Evolutionary conservation across 164 flowering plant genomes (phyloP).

Genomic region (Macadamia tetraphylla): DNA sequence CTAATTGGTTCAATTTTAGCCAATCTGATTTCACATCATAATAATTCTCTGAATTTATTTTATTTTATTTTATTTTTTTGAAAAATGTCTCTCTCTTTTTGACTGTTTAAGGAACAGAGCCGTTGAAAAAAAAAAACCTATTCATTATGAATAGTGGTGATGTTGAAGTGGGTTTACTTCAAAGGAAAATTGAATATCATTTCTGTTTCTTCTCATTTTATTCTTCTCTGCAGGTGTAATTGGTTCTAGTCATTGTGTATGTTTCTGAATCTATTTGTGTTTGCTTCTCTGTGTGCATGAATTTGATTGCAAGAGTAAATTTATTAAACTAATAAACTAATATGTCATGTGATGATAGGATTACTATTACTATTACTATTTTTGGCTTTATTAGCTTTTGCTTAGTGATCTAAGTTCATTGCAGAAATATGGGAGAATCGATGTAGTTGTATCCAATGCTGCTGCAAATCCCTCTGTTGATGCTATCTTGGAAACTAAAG

Average conservation of each 20-base stretch:
- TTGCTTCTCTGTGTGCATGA: not conserved
- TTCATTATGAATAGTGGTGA: not conserved
- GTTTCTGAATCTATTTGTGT: not conserved
- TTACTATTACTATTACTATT: not conserved
- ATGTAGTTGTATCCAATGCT: slow-evolving; percentile 83
- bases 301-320: not conserved
- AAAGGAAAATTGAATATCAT: not conserved
- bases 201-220: not conserved
- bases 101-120: not conserved
- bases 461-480: slow-evolving; percentile 75
- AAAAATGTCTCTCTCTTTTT: not conserved
- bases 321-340: not conserved
- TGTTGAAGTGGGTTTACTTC: not conserved
- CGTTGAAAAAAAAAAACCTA: not conserved
- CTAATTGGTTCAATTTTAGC: too few relatives aligned
- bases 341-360: not conserved
- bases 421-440: slow-evolving; percentile 81
- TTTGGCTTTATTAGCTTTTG: not conserved
- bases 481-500: slow-evolving; percentile 56
- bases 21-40: not conserved
- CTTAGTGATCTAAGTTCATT: not conserved
- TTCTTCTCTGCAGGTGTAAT: not conserved
- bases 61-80: not conserved
- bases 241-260: not conserved
- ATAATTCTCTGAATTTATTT: too few relatives aligned